Conservation (phyloP, 441 rosid genomes). For the Adansonia madagascariensis region DNA sequence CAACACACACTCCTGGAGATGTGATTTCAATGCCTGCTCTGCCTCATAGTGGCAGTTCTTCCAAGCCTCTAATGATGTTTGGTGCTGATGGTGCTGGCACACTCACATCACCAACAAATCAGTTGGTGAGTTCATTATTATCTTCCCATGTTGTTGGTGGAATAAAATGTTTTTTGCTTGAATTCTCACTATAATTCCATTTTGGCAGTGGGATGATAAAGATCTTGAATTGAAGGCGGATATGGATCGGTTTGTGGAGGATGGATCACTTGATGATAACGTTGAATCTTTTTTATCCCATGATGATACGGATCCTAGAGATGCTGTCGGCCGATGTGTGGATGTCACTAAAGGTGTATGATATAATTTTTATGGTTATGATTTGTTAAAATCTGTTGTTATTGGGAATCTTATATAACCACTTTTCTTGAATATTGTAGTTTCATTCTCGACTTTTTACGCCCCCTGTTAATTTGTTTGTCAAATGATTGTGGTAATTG, state of each 20-base stretch:
- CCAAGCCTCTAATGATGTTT: conserved; percentile 68
- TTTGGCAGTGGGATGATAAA: conserved; percentile 60
- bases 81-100: conserved; percentile 70
- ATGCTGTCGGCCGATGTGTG: conserved; percentile 59
- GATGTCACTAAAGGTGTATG: conserved; percentile 51
- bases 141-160: conserved; percentile 34
- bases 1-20: conserved; percentile 90
- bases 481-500: conserved; percentile 5
- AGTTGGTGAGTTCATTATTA: conserved; percentile 60
- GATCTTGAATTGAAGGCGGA: conserved; percentile 86
- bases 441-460: not conserved
- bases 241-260: conserved; percentile 79
- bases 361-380: conserved; percentile 13
- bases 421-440: not conserved
- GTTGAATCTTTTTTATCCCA: conserved; percentile 82
- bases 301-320: conserved; percentile 72
- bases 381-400: conserved; percentile 4
- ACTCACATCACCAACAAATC: conserved; percentile 74
- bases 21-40: conserved; percentile 75
- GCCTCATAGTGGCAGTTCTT: conserved; percentile 73
- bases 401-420: not conserved
- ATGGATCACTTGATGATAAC: conserved; percentile 80
- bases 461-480: not conserved
- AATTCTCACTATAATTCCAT: conserved; percentile 49
- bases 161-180: conserved; percentile 39